Evolutionary conservation across 129 eudicot species (phyloP), one percentile per base, ranked within the genome.

Genomic region (Sambucus nigra): DNA sequence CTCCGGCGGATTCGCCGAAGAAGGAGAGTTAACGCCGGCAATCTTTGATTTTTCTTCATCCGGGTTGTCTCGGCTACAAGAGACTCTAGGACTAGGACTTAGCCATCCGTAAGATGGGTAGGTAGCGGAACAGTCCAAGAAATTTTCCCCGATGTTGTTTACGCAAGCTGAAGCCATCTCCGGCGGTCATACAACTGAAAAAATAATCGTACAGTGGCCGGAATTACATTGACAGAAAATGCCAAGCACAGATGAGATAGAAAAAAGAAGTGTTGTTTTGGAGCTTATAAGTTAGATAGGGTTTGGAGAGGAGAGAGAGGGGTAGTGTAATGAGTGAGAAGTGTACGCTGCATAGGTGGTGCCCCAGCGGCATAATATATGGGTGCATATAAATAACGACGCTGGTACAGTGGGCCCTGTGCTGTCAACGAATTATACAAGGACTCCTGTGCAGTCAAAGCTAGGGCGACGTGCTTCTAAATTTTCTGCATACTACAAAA

Each of bases 151-250:
- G 29, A 81, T 67, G 46, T 61, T 72, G 67, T 87, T 80, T 0
- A 82, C 53, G 72, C 94, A 87, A 55, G 88, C 96, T 24, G 96
- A 87, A 28, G 96, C 85, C 96, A 83, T 81, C 12, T 28, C 63
- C 61, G 32, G 58, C 60, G 58, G 65, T 47, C 80, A 59, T 56
- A 70, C 70, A 75, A 51, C 41, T 20, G 26, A 5, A 15, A 39
- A 14, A 17, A 33, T 14, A 44, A 44, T 8, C 42, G 20, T 25
- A 26, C 53, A 39, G 49, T 4, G 1, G 47, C 48, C 66, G 15
- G 42, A 60, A 28, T 47, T 23, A 31, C 45, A 17, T 46, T 19
- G 3, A 16, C 21, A 5, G 56, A 27, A 26, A 60, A 39, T 47
- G 45, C 14, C 21, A 31, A 60, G 15, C 18, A 31, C 28, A 27